phyloP scores from a whole-genome alignment of 768 basidiomycete genomes.

The Pleurotus sapidus region DNA sequence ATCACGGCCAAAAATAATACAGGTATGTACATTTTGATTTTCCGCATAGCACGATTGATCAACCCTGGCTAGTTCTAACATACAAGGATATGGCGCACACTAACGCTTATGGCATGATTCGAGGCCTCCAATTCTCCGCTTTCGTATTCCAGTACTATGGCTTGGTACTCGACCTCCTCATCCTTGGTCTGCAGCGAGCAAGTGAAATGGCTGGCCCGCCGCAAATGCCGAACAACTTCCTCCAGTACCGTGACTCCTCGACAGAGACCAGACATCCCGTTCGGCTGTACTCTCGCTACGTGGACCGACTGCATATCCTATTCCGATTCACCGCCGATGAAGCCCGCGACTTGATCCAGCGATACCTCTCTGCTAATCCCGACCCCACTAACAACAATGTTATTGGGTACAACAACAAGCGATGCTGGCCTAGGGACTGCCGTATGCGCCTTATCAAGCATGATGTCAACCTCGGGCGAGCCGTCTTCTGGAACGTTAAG shows the following conservation, averaged over 20 bases:
- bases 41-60: neutral
- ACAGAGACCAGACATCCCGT: constrained; percentile 99
- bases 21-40: constrained; percentile 29
- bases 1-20: constrained; percentile 99
- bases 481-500: constrained; percentile 99
- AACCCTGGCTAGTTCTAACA: constrained; percentile 54
- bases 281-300: constrained; percentile 94
- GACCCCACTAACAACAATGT: constrained; percentile 99
- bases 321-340: constrained; percentile 99
- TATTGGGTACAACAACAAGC: constrained; percentile 98
- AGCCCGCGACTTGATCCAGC: constrained; percentile 94
- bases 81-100: constrained; percentile 99
- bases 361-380: constrained; percentile 95
- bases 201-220: constrained; percentile 99
- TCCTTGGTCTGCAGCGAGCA: constrained; percentile 95
- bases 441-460: constrained; percentile 99
- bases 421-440: constrained; percentile 99
- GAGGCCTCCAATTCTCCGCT: constrained; percentile 96
- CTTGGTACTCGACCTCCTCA: constrained; percentile 89
- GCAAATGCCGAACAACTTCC: constrained; percentile 96
- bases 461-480: constrained; percentile 96
- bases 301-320: constrained; percentile 91
- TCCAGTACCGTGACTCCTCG: constrained; percentile 92
- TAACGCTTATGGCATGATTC: constrained; percentile 95
- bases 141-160: constrained; percentile 99